These are phyloP conservation scores for Zanthoxylum bungeanum DNA, from an alignment of 345 rosid species.

Conservation along the genomic window DNA sequence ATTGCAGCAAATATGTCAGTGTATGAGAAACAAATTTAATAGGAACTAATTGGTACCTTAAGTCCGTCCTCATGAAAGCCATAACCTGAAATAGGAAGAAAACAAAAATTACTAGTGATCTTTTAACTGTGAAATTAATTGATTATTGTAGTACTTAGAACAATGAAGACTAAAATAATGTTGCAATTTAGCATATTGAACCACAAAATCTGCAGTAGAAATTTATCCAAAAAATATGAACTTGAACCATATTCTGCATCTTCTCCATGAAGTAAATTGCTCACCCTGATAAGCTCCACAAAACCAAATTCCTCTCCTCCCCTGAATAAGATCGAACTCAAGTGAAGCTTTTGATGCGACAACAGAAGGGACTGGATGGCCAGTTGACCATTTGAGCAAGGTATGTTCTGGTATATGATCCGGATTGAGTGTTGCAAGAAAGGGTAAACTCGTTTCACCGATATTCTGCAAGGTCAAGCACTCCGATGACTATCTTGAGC, in stretches of 20 bases:
- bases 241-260: background rate
- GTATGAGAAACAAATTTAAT: background rate
- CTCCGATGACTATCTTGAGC: background rate
- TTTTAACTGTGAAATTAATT: background rate
- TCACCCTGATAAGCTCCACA: conserved; percentile 89
- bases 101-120: background rate
- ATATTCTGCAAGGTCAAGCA: conserved; percentile 54
- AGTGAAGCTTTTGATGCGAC: conserved; percentile 79
- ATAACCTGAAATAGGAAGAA: conserved; percentile 55
- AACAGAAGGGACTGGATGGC: conserved; percentile 90
- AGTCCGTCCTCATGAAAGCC: conserved; percentile 97
- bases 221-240: background rate
- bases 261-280: background rate
- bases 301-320: conserved; percentile 82
- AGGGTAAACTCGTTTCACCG: conserved; percentile 60
- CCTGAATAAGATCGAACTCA: conserved; percentile 72
- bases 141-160: background rate
- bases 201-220: background rate
- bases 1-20: background rate
- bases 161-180: background rate
- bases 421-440: conserved; percentile 82
- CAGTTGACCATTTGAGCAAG: conserved; percentile 74
- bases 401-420: conserved; percentile 50
- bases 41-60: conserved; percentile 43
- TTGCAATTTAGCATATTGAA: background rate